Evolutionary conservation across 768 basidiomycete species (phyloP), one percentile per base, ranked within the genome.

Genomic region (Podaxis sp.): DNA sequence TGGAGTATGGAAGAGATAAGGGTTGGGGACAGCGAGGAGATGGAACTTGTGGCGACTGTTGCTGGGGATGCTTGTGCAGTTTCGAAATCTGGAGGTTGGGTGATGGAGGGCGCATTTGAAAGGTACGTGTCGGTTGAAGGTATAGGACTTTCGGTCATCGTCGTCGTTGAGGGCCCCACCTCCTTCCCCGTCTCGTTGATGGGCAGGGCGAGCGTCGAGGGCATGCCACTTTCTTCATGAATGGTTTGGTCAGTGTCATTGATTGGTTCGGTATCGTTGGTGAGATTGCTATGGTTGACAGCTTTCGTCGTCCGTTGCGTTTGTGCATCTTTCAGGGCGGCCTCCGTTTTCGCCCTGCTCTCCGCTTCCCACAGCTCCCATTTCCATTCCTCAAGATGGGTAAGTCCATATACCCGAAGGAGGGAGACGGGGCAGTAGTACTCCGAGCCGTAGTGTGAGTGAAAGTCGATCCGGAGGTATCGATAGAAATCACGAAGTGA

Each of bases 361-460:
- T 90, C 88, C 3, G 78, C 81, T 65, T 90, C 85, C 90, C 91
- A 93, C 5, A 78, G 78, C 52, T 93, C 91, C 89, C 93, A 91
- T 66, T 96, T 95, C 86, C 91, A 98, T 67, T 95, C 86, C 63
- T 98, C 95, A 64, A 98, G 86, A 75, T 98, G 95, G 1, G 95
- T 98, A 57, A 96, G 85, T 4, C 97, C 97, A 63, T 95, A 98
- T 1, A 97, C 94, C 28, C 94, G 88, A 16, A 98, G 81, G 0
- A 98, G 83, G 0, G 92, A 95, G 16, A 98, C 80, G 0, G 97
- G 97, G 68, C 97, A 99, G 71, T 95, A 98, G 74, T 90, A 98
- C 72, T 99, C 97, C 67, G 85, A 90, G 18, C 94, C 92, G 67
- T 97, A 98, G 69, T 95, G 90, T 0, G 92, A 90, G 53, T 90